Evolutionary conservation across 306 rosid species (phyloP), one percentile per base, ranked within the genome.

Genomic region (Ormosia semicastrata): DNA sequence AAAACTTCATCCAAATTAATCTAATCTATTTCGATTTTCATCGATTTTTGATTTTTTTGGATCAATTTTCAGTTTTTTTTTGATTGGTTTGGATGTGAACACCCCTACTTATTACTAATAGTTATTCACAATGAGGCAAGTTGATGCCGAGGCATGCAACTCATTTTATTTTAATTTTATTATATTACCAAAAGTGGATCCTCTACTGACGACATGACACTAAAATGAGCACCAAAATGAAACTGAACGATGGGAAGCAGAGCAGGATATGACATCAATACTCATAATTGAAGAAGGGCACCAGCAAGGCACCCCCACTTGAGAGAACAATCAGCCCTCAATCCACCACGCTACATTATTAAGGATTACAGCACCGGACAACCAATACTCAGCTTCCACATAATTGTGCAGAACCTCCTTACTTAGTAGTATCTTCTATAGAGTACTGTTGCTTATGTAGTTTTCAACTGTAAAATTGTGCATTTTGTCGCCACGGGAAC

Each of bases 241-340:
- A 82, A 73, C 13, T 65, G 13, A 77, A 58, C 37, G 76, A 72
- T 10, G 57, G 18, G 66, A 72, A 70, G 79, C 9, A 24, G 49
- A 79, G 15, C 57, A 84, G 53, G 87, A 91, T 33, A 78, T 66
- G 92, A 88, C 93, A 81, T 80, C 94, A 87, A 87, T 76, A 87
- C 47, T 50, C 78, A 79, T 81, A 69, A 73, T 77, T 77, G 76
- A 66, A 49, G 33, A 78, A 77, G 81, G 81, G 47, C 70, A 79
- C 41, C 52, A 60, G 71, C 81, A 71, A 37, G 77, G 4, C 37
- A 33, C 50, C 81, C 86, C 89, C 90, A 87, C 93, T 81, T 40
- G 24, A 47, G 84, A 66, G 80, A 86, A 78, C 40, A 77, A 81
- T 62, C 34, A 15, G 29, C 66, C 87, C 79, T 37, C 79, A 82